These are phyloP conservation scores for Mortierella sp. DNA, from an alignment of 371 early-diverging fungal species.

Conservation along the genomic window DNA sequence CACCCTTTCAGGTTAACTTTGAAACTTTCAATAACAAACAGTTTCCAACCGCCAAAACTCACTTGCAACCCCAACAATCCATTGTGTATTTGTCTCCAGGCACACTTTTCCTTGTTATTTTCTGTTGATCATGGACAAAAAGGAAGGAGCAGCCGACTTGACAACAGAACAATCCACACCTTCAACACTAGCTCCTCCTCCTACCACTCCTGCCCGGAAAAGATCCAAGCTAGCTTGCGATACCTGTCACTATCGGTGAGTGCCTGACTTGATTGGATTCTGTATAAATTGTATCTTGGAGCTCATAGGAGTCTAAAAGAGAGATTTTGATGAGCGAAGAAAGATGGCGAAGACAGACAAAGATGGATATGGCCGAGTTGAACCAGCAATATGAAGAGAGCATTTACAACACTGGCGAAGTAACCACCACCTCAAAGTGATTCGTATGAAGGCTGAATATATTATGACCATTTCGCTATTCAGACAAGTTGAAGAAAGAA, in stretches of 20 bases:
- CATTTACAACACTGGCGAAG: background rate
- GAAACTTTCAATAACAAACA: background rate
- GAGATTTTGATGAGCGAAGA: no score
- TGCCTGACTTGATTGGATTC: background rate
- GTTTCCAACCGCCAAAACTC: background rate
- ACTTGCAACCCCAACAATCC: background rate
- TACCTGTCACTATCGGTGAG: constrained; percentile 55
- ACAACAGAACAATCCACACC: constrained; percentile 22
- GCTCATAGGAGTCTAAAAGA: background rate
- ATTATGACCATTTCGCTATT: no score
- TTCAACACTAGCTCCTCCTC: constrained; percentile 32
- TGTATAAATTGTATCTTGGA: background rate
- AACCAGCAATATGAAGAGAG: no score
- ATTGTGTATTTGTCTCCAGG: background rate
- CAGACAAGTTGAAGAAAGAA: background rate
- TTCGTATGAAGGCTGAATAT: no score
- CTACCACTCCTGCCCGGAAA: constrained; percentile 27
- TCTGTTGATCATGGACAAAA: constrained; percentile 33
- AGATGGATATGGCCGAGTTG: background rate
- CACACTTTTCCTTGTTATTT: background rate
- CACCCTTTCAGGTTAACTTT: background rate
- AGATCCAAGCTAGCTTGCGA: constrained; percentile 55
- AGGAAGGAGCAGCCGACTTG: constrained; percentile 21
- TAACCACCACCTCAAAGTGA: background rate
- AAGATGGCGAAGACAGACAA: no score